Evolutionary conservation across 805 yeast genomes (phyloP).

Genomic region (Priceomyces medius): DNA sequence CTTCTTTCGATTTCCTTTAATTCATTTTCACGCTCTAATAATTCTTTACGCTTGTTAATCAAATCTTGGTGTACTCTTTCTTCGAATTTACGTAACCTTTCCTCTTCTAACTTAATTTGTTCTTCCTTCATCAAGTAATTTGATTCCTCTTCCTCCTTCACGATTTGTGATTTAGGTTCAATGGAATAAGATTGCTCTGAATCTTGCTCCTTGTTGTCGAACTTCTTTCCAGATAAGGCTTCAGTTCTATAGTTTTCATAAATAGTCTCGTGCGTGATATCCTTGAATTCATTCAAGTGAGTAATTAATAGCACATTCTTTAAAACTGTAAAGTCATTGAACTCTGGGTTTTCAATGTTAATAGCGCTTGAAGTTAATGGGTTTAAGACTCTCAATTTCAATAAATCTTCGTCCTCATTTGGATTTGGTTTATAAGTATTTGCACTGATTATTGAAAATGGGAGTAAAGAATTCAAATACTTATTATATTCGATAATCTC

Average conservation of each 20-base stretch:
- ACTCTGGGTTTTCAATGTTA: conserved; percentile 68
- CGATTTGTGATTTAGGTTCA: conserved; percentile 7
- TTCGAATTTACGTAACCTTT: conserved; percentile 80
- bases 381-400: conserved; percentile 54
- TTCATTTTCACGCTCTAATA: conserved; percentile 81
- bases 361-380: conserved; percentile 52
- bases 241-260: conserved; percentile 90
- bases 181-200: conserved; percentile 10
- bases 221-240: conserved; percentile 66
- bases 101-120: conserved; percentile 86
- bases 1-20: conserved; percentile 77
- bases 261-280: conserved; percentile 79
- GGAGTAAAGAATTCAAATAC: conserved; percentile 60
- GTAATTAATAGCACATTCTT: conserved; percentile 78
- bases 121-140: conserved; percentile 69
- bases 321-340: conserved; percentile 76
- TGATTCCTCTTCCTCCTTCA: conserved; percentile 18
- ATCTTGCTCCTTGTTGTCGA: conserved; percentile 23
- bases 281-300: conserved; percentile 85
- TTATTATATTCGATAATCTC: conserved; percentile 66
- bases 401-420: conserved; percentile 36
- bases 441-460: conserved; percentile 70
- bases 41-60: conserved; percentile 74
- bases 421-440: conserved; percentile 52
- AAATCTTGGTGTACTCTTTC: conserved; percentile 87